phyloP scores from a whole-genome alignment of 1,284 basidiomycete genomes.

The Ustanciosporium gigantosporum region DNA sequence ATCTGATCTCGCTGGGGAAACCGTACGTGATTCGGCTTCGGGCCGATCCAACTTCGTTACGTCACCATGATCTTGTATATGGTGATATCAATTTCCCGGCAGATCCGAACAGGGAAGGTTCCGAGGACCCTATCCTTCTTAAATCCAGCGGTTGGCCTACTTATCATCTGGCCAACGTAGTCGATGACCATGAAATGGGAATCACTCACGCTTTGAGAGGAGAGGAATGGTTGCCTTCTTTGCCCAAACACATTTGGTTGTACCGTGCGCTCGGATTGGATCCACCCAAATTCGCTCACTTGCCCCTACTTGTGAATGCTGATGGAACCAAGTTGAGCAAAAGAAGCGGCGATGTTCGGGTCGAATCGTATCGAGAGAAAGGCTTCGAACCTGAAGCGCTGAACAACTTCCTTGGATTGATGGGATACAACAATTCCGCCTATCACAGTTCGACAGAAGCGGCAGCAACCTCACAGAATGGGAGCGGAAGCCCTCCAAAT shows the following conservation, averaged over 20 bases:
- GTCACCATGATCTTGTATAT: constrained; percentile 73
- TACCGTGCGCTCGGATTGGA: constrained; percentile 76
- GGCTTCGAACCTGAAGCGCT: constrained; percentile 90
- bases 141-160: constrained; percentile 93
- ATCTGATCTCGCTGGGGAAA: constrained; percentile 75
- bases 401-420: constrained; percentile 88
- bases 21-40: constrained; percentile 76
- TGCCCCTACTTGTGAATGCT: constrained; percentile 85
- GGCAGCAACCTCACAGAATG: background rate
- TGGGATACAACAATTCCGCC: constrained; percentile 74
- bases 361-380: constrained; percentile 78
- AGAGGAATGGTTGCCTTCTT: constrained; percentile 96
- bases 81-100: constrained; percentile 69
- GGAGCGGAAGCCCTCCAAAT: too few relatives aligned
- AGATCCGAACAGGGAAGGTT: constrained; percentile 53
- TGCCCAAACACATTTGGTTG: constrained; percentile 88
- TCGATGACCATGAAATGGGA: constrained; percentile 93
- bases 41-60: constrained; percentile 6
- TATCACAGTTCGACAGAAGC: constrained; percentile 3
- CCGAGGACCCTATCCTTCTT: constrained; percentile 86
- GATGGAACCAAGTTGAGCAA: constrained; percentile 96
- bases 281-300: constrained; percentile 83
- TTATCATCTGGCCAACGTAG: constrained; percentile 92
- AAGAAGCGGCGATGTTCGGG: constrained; percentile 83
- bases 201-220: constrained; percentile 94